Base-by-base conservation (phyloP, 192 early-diverging fungal genomes). In the Backusella tuberculispora region DNA sequence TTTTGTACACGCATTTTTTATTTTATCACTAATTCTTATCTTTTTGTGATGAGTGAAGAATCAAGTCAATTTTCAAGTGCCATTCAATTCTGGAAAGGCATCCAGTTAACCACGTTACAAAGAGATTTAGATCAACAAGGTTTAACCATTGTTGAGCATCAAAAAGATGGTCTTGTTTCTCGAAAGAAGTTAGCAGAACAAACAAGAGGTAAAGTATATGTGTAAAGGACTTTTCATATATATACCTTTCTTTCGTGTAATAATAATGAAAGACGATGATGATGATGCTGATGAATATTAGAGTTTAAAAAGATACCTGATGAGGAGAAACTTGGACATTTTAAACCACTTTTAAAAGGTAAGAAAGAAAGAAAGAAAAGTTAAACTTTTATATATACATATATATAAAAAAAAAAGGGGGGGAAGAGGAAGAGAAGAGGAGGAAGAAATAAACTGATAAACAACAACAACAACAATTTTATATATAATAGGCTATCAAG, bases 151-250 rank as follows among this genome's bases (percentile, higher is more conserved):
- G 85, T 96, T 65, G 93, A 95, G 71, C 94, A 95, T 73, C 96
- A 96, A 73, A 95, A 93, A 77, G 90, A 91, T 73, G 86, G 88
- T 2, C 75, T 94, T 13, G 85, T 89, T 47, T 91, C 87, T 41
- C 83, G 95, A 68, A 95, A 95, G 78, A 87, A 88, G 70, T 86
- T 97, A 12, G 92, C 96, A 17, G 96, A 97, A 74, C 83, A 92
- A 71, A 98, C 96, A 41, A 92, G 95, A 87, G 92, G 91, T 90
- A 72, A 53, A 42, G 0, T 29, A 15, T 47, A 8, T 43, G 45
- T 14, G 34, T 1, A 69, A 14, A 17, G 26, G 44, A 13, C 24
- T 74, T 47, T 47, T 47, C n/a, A 26, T n/a, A n/a, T n/a, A n/a
- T n/a, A n/a, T n/a, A n/a, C n/a, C 29, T n/a, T 69, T 34, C 17